Percentiles rank a stretch among this genome's conserved stretches.
These are phyloP conservation scores for Gymnopus androsaceus DNA, from an alignment of 1,284 basidiomycete genomes.

Conservation along the genomic window DNA sequence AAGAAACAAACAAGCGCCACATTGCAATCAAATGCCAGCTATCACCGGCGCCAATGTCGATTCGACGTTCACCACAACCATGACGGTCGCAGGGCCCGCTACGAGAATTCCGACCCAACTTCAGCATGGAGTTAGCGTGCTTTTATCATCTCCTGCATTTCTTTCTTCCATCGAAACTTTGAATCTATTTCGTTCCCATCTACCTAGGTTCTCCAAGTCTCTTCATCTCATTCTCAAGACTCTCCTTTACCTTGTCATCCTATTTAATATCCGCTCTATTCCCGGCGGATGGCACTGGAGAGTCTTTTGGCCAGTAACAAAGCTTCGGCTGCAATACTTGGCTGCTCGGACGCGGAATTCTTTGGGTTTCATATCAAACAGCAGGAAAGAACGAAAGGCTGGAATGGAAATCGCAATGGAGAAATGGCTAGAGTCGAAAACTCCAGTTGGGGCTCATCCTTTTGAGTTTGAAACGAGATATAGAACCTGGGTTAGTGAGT, in stretches of 20 bases:
- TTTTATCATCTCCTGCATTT: too few relatives aligned
- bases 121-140: too few relatives aligned
- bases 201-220: not conserved
- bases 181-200: not conserved
- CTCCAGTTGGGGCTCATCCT: constrained; percentile 60
- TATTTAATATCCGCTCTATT: constrained; percentile 60
- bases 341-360: not conserved
- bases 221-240: constrained; percentile 6
- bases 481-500: constrained; percentile 61
- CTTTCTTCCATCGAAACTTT: not conserved
- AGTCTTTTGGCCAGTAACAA: constrained; percentile 49
- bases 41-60: too few relatives aligned
- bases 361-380: constrained; percentile 35
- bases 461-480: constrained; percentile 45
- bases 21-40: too few relatives aligned
- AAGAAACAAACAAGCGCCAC: too few relatives aligned
- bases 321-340: constrained; percentile 35
- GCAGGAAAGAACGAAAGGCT: constrained; percentile 31
- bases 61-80: too few relatives aligned
- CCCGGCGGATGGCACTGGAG: constrained; percentile 69
- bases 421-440: constrained; percentile 45
- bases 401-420: constrained; percentile 41
- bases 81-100: too few relatives aligned
- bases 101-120: too few relatives aligned
- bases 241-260: constrained; percentile 30